These are phyloP conservation scores for Neurospora hispaniola DNA, from an alignment of 495 filamentous ascomycete genomes.

Conservation along the genomic window DNA sequence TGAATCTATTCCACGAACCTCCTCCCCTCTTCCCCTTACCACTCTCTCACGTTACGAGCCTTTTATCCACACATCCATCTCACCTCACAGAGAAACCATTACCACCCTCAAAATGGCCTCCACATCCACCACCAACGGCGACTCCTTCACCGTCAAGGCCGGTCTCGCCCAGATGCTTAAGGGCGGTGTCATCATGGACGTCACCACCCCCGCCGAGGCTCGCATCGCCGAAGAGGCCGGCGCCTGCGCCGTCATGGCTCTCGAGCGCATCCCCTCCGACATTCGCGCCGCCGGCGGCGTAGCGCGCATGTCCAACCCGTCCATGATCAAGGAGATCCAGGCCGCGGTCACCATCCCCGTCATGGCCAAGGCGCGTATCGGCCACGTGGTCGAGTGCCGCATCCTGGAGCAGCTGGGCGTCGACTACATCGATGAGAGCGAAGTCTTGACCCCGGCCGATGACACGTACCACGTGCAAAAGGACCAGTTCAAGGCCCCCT, in stretches of 20 bases:
- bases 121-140: slow-evolving; percentile 6
- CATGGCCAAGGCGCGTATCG: slow-evolving; percentile 98
- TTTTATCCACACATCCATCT: neutral
- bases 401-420: slow-evolving; percentile 91
- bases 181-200: slow-evolving; percentile 99
- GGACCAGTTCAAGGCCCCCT: slow-evolving; percentile 66
- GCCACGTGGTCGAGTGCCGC: slow-evolving; percentile 97
- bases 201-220: slow-evolving; percentile 88
- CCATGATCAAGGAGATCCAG: slow-evolving; percentile 96
- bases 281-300: slow-evolving; percentile 89
- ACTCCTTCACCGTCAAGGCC: slow-evolving; percentile 70
- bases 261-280: slow-evolving; percentile 95
- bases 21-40: neutral
- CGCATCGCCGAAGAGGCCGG: slow-evolving; percentile 96
- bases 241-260: slow-evolving; percentile 93
- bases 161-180: slow-evolving; percentile 95
- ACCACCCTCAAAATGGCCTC: slow-evolving; percentile 8
- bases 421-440: slow-evolving; percentile 96
- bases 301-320: slow-evolving; percentile 91
- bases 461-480: slow-evolving; percentile 87
- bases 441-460: slow-evolving; percentile 94
- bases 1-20: no score
- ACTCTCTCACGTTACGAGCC: neutral
- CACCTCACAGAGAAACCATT: neutral
- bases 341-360: slow-evolving; percentile 94